phyloP scores from a whole-genome alignment of 2,329 filamentous ascomycete genomes.

The Ophiostoma australiae region DNA sequence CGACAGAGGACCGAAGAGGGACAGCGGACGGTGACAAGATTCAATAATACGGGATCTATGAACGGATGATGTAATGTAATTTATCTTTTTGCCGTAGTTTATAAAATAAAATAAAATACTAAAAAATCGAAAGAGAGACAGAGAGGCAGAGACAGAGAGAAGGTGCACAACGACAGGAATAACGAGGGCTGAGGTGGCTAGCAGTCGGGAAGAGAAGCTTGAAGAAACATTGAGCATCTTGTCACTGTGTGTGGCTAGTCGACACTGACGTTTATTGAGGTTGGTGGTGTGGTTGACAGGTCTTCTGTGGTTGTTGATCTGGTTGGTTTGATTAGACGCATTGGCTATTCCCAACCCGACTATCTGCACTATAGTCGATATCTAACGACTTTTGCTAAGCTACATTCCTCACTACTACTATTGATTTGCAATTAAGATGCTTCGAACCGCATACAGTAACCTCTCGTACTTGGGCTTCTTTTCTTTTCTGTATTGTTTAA shows the following conservation, averaged over 20 bases:
- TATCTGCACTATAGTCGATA: not conserved
- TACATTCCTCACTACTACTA: not conserved
- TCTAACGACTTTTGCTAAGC: not conserved
- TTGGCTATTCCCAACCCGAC: not conserved
- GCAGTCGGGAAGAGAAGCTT: not conserved
- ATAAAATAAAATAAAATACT: no score
- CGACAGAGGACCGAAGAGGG: not conserved
- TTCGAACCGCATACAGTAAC: not conserved
- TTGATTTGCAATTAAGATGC: not conserved
- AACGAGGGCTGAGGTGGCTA: not conserved
- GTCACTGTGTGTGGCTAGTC: not conserved
- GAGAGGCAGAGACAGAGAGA: not conserved
- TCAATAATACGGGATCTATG: slow-evolving; percentile 4
- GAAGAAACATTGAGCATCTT: not conserved
- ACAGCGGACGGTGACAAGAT: not conserved
- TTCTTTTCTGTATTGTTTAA: not conserved
- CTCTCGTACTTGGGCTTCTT: not conserved
- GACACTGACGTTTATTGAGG: not conserved
- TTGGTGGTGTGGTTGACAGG: not conserved
- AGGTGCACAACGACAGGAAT: not conserved
- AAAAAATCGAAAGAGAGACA: not conserved
- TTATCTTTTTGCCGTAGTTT: not conserved
- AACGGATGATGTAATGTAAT: not conserved
- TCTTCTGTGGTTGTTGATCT: not conserved
- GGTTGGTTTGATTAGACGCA: not conserved